Base-by-base conservation (phyloP, 164 flowering plant genomes). In the Aristolochia contorta region DNA sequence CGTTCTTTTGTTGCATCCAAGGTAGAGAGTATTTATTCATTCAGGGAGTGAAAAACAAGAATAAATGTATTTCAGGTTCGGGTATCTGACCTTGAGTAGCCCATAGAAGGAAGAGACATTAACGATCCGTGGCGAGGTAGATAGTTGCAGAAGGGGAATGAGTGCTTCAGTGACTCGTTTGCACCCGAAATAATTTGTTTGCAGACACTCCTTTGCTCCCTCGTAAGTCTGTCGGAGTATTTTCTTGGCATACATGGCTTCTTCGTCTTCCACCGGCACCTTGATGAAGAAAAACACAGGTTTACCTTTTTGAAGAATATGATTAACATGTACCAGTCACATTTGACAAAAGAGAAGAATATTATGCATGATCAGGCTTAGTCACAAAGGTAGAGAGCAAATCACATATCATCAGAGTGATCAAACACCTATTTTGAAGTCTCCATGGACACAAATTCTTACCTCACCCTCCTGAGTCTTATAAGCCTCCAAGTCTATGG, bases 231-330 rank as follows among this genome's bases (percentile, higher is more conserved):
- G 49, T 25, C 67, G 75, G 0, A 80, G 75, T 54, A 67, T 81
- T 16, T 68, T 73, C 66, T 80, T 74, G 47, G 80, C 71, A 60
- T 72, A 20, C 60, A 66, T 66, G 54, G 69, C 67, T 23, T 79
- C 87, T 67, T 80, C 74, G 3, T 87, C 85, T 10, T 85, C 75
- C 16, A 82, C 79, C 85, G 80, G 1, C 9, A 37, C 43, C 43
- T 37, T 37, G 43, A 37, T 3, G 7, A 37, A 37, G 7, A 37
- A 37, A 37, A 37, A 37, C 12, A 8, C 10, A 37, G 43, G 12
- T 4, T 32, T 37, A 6, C 43, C 43, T 37, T 37, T 37, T 10
- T 6, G n/a, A n/a, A n/a, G n/a, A n/a, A 37, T 37, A 37, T 37
- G 30, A 27, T 27, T 27, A 2, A 27, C 30, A 2, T 27, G 30